Conservation (phyloP, 2,329 filamentous ascomycete genomes). For the Teratosphaeria pseudoeucalypti region DNA sequence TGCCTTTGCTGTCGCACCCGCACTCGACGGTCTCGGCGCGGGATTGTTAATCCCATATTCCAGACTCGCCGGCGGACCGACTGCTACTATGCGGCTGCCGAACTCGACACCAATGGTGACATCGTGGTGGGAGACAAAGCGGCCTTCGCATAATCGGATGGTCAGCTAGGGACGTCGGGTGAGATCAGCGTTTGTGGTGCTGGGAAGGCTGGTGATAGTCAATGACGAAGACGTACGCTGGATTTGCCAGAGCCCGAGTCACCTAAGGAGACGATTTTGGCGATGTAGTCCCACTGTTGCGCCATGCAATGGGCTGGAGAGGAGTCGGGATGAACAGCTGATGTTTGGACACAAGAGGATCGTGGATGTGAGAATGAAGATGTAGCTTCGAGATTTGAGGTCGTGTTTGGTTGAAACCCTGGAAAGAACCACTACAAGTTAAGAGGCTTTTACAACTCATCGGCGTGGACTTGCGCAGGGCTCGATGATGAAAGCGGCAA, state of each 20-base stretch:
- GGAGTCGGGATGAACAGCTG: not conserved
- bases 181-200: slow-evolving; percentile 1
- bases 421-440: not conserved
- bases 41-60: slow-evolving; percentile 46
- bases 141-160: slow-evolving; percentile 90
- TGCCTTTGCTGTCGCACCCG: slow-evolving; percentile 8
- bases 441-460: not conserved
- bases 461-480: not conserved
- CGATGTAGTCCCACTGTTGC: slow-evolving; percentile 89
- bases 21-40: slow-evolving; percentile 6
- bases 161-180: slow-evolving; percentile 50
- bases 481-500: not conserved
- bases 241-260: slow-evolving; percentile 96
- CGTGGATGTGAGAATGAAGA: not conserved
- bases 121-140: slow-evolving; percentile 89
- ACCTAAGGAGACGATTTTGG: slow-evolving; percentile 95
- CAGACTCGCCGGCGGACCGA: slow-evolving; percentile 67
- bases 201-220: not conserved
- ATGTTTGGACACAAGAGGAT: not conserved
- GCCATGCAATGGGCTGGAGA: slow-evolving; percentile 11
- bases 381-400: not conserved
- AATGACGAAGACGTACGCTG: slow-evolving; percentile 36
- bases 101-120: slow-evolving; percentile 97
- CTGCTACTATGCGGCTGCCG: slow-evolving; percentile 82
- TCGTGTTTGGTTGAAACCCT: not conserved